phyloP scores from a whole-genome alignment of 768 basidiomycete genomes.

The Chlorophyllum brunneum region DNA sequence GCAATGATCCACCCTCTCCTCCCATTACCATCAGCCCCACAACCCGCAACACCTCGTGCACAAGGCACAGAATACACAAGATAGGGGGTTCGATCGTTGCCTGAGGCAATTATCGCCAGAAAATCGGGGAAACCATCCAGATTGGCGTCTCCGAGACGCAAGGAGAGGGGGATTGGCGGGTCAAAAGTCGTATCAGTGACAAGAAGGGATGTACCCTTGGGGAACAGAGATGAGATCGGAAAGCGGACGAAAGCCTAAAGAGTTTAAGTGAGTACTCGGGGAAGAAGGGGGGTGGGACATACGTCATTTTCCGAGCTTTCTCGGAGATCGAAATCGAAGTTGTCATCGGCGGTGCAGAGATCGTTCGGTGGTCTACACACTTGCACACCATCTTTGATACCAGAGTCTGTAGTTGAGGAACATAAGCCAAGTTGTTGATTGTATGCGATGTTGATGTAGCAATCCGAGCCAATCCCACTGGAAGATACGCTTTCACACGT shows the following conservation, averaged over 20 bases:
- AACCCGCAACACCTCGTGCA: constrained; percentile 49
- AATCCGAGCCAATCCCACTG: constrained; percentile 71
- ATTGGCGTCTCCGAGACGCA: constrained; percentile 87
- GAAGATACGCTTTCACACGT: constrained; percentile 66
- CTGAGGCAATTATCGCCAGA: constrained; percentile 49
- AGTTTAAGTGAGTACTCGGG: background rate
- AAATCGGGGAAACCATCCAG: constrained; percentile 94
- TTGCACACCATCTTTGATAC: constrained; percentile 43
- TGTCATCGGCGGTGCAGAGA: constrained; percentile 78
- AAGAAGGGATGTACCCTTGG: constrained; percentile 52
- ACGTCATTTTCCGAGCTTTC: constrained; percentile 49
- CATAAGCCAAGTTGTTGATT: constrained; percentile 90
- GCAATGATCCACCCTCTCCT: constrained; percentile 64
- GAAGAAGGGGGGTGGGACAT: constrained; percentile 16
- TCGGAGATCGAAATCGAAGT: constrained; percentile 74
- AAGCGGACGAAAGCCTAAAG: constrained; percentile 63
- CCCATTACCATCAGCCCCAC: constrained; percentile 43
- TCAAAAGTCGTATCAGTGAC: constrained; percentile 63
- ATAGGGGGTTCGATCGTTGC: constrained; percentile 48
- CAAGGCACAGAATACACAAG: constrained; percentile 67
- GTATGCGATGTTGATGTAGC: constrained; percentile 87
- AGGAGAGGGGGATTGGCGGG: constrained; percentile 68
- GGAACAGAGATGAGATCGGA: constrained; percentile 58
- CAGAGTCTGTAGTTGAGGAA: constrained; percentile 46
- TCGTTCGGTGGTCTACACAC: constrained; percentile 73